Evolutionary conservation across 192 early-diverging fungal genomes (phyloP), one percentile per base, ranked within the genome.

Genomic region (Geranomyces variabilis): DNA sequence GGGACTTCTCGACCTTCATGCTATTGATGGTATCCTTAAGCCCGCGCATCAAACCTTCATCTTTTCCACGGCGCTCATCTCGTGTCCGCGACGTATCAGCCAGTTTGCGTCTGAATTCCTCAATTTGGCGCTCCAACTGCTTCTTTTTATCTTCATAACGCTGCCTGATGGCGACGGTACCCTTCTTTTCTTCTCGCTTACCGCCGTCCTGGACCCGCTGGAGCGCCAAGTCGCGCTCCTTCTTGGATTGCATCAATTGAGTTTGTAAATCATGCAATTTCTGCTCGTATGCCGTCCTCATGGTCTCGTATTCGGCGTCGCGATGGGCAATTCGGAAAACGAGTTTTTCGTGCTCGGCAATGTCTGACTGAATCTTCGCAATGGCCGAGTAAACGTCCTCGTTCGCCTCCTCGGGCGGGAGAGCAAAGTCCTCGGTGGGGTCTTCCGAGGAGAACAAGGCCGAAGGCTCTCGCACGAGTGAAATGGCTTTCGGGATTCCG

Each of bases 21-120:
- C 85, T 80, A 66, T 90, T 86, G 22, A 94, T 88, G 33, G 89
- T 91, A 10, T 82, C 81, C 59, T 83, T 82, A 41, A 93, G 76
- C 2, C 84, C 86, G 34, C 84, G 82, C 14, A 90, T 81, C 29
- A 90, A 74, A 10, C 77, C 80, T 48, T 91, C 91, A 36, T 86
- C 73, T 51, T 66, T 74, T 41, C 75, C 75, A 21, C 49, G 47
- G 15, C 62, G 63, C 41, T 67, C 68, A 76, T 46, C 63, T 13
- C 70, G 46, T 28, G 58, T 34, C 31, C 28, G n/a, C 17, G 69
- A 41, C 30, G 31, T 76, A 22, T 86, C 80, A 26, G 66, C 74
- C 74, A 81, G 57, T 60, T 79, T 83, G 15, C 75, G 57, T 31
- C 57, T 67, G 58, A 66, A 79, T 9, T 77, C 79, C 5, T 64